A percentile compares a stretch with the other conserved stretches of the same genome.
phyloP scores from a whole-genome alignment of 2,329 filamentous ascomycete species.

The Phaeoacremonium minimum region DNA sequence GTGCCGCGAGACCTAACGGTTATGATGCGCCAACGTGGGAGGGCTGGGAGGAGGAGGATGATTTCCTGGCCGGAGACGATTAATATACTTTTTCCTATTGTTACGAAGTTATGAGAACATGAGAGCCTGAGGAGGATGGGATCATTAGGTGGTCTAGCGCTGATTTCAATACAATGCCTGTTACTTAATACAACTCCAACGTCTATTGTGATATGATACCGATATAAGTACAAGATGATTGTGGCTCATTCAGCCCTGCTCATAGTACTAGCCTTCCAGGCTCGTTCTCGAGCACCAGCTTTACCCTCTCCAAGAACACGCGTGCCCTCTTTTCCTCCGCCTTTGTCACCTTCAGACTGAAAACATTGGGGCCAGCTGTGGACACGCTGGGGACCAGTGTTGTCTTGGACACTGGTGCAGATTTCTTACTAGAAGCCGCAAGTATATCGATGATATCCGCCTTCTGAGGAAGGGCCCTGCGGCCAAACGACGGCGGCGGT shows the following conservation, averaged over 20 bases:
- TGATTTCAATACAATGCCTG: too few species aligned
- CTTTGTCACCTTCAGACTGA: slow-evolving; percentile 74
- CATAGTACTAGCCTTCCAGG: slow-evolving; percentile 69
- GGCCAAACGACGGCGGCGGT: slow-evolving; percentile 30
- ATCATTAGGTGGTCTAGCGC: too few species aligned
- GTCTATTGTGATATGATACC: too few species aligned
- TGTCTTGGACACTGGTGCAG: slow-evolving; percentile 19
- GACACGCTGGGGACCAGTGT: slow-evolving; percentile 38
- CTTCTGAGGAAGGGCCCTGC: slow-evolving; percentile 38
- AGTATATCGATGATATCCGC: slow-evolving; percentile 83
- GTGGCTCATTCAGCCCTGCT: slow-evolving; percentile 16
- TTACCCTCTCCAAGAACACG: slow-evolving; percentile 81
- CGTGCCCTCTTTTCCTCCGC: slow-evolving; percentile 78
- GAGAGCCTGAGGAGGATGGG: too few species aligned
- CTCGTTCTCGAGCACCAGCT: slow-evolving; percentile 75
- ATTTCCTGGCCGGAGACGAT: too few species aligned
- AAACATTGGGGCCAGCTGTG: slow-evolving; percentile 63
- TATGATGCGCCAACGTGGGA: too few species aligned
- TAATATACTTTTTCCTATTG: too few species aligned
- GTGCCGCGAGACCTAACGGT: too few species aligned
- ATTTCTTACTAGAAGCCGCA: slow-evolving; percentile 24
- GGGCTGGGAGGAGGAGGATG: too few species aligned
- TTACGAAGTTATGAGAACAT: too few species aligned
- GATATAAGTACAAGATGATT: too few species aligned
- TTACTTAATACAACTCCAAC: too few species aligned